These are phyloP conservation scores for Cladosporium sphaerospermum DNA, from an alignment of 2,329 filamentous ascomycete genomes.

Conservation along the genomic window DNA sequence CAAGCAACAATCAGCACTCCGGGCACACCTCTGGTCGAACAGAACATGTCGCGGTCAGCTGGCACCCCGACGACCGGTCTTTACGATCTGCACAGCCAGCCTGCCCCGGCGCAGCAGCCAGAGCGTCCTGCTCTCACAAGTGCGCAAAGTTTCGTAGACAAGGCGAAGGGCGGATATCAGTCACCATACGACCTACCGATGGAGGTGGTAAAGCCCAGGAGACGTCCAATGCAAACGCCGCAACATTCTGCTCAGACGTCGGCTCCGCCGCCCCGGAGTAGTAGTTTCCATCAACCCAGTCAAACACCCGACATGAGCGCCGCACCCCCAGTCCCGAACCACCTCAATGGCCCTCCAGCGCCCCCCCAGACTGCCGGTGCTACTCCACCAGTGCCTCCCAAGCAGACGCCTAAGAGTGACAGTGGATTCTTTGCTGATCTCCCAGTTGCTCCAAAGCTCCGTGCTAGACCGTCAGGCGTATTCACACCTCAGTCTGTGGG, in stretches of 20 bases:
- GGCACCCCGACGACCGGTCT: conserved; percentile 30
- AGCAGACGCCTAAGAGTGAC: conserved; percentile 24
- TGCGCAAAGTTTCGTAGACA: conserved; percentile 78
- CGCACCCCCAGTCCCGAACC: conserved; percentile 10
- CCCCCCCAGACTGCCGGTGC: conserved; percentile 30
- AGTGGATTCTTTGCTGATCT: conserved; percentile 46
- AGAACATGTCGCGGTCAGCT: conserved; percentile 23
- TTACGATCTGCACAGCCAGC: conserved; percentile 26
- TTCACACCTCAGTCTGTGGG: conserved; percentile 23
- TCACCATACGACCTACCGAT: conserved; percentile 94
- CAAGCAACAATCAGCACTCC: conserved; percentile 13
- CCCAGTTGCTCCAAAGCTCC: conserved; percentile 38
- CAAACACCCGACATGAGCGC: conserved; percentile 11
- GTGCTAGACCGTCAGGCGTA: conserved; percentile 22
- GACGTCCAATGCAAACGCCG: conserved; percentile 45
- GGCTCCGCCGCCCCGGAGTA: conserved; percentile 53
- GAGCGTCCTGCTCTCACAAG: conserved; percentile 41
- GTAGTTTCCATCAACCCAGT: conserved; percentile 44
- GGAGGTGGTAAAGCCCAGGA: conserved; percentile 69
- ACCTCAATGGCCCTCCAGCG: conserved; percentile 11
- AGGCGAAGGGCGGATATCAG: conserved; percentile 83
- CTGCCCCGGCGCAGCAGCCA: conserved; percentile 10
- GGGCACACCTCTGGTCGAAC: conserved; percentile 16
- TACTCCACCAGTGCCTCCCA: conserved; percentile 15
- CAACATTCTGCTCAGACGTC: conserved; percentile 27